Base-by-base conservation (phyloP, 2,329 filamentous ascomycete genomes). In the Aplosporella prunicola region DNA sequence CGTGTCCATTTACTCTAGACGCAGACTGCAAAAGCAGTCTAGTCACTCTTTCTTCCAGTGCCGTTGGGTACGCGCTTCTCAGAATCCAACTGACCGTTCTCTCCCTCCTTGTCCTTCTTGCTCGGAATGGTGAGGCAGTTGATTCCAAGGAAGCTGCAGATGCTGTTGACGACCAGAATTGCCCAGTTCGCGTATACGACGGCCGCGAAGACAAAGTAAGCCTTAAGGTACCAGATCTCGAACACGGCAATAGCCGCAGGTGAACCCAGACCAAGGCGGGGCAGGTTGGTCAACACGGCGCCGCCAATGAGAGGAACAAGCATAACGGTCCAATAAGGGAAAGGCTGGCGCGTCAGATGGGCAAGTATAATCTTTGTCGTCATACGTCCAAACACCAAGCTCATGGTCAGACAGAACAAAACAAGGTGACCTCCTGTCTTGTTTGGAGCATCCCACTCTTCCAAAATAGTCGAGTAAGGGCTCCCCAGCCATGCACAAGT, bases 331-430 rank as follows among this genome's bases (percentile, higher is more conserved):
- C 88, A 96, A 71, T 84, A 93, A 1, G 91, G 91, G 63, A 96
- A 98, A 3, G 89, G 84, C 59, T 96, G 91, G 45, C 78, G 78
- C 2, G 91, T 91, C 35, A 98, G 70, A 61, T 98, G 91, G 3
- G 91, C 89, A 13, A 98, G 78, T 55, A 98, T 98, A 62, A 96
- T 96, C 69, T 96, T 98, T 25, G 91, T 98, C 0, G 91, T 96
- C 80, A 98, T 87, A 48, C 91, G 82, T 23, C 91, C 91, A 60
- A 98, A 96, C 42, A 95, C 91, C 51, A 96, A 88, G n/a, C 85
- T 83, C 71, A 96, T 82, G 42, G 85, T 93, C 43, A 93, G 64
- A 66, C 88, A 95, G 61, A 94, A 93, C 31, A 96, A 74, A 9
- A 93, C 78, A 1, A 98, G 74, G 53, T 91, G 83, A 64, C 96